These are phyloP conservation scores for Lophiotrema nucula DNA, from an alignment of 495 filamentous ascomycete species.

Conservation along the genomic window DNA sequence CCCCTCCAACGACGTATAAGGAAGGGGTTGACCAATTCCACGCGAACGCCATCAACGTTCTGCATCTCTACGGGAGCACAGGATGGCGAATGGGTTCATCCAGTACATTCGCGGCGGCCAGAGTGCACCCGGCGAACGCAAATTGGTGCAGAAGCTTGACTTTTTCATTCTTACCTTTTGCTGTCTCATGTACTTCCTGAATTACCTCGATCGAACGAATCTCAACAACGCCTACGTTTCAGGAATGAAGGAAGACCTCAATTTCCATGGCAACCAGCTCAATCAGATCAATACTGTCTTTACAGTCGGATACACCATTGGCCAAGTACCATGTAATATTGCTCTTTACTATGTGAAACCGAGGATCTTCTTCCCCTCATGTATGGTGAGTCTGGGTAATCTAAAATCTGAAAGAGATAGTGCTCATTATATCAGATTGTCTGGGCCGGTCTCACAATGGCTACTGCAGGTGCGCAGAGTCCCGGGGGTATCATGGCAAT, in stretches of 20 bases:
- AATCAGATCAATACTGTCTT: slow-evolving; percentile 57
- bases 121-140: slow-evolving; percentile 44
- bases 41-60: too few species aligned
- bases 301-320: slow-evolving; percentile 45
- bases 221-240: slow-evolving; percentile 64
- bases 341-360: slow-evolving; percentile 59
- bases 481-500: slow-evolving; percentile 62
- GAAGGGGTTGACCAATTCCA: too few species aligned
- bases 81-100: slow-evolving; percentile 26
- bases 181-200: slow-evolving; percentile 59
- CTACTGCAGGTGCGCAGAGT: slow-evolving; percentile 51
- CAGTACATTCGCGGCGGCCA: slow-evolving; percentile 26
- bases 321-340: slow-evolving; percentile 56
- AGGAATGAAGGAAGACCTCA: slow-evolving; percentile 64
- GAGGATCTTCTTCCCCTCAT: slow-evolving; percentile 59
- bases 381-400: slow-evolving; percentile 46
- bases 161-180: slow-evolving; percentile 67
- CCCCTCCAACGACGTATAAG: too few species aligned
- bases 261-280: slow-evolving; percentile 56
- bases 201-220: slow-evolving; percentile 57
- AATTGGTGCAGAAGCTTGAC: slow-evolving; percentile 57
- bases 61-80: neutral
- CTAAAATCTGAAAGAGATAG: neutral
- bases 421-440: slow-evolving; percentile 25
- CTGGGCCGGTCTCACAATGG: slow-evolving; percentile 63